Conservation (phyloP, 805 yeast genomes). For the Myxozyma mucilagina region DNA sequence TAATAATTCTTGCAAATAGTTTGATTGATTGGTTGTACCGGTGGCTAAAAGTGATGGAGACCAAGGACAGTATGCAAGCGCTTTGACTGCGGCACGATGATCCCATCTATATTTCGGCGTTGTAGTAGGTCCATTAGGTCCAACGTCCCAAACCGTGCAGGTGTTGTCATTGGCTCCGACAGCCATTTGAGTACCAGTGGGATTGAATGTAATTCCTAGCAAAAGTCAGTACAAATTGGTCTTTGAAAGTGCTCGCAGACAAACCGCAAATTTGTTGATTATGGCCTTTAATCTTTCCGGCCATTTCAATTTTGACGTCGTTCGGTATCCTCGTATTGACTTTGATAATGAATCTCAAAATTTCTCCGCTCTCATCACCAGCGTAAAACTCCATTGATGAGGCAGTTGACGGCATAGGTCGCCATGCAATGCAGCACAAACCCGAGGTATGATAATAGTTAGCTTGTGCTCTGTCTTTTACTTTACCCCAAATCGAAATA, state of each 20-base stretch:
- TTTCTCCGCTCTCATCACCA: conserved; percentile 35
- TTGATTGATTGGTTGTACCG: conserved; percentile 8
- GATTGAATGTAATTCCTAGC: conserved; percentile 60
- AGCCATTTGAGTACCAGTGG: conserved; percentile 58
- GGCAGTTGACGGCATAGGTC: conserved; percentile 13
- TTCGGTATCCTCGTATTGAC: neutral
- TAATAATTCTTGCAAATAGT: neutral
- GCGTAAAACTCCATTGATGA: conserved; percentile 26
- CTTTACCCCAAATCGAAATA: conserved; percentile 47
- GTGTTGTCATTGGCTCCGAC: conserved; percentile 84
- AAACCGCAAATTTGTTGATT: conserved; percentile 37
- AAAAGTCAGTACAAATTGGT: neutral
- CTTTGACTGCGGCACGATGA: conserved; percentile 87
- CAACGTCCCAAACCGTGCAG: conserved; percentile 72
- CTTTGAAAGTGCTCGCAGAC: neutral
- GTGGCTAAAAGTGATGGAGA: conserved; percentile 75
- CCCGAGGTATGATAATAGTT: conserved; percentile 31
- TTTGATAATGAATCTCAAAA: conserved; percentile 19
- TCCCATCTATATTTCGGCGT: conserved; percentile 48
- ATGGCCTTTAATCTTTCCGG: conserved; percentile 31
- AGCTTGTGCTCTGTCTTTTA: conserved; percentile 10
- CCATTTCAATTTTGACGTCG: conserved; percentile 4
- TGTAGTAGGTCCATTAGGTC: conserved; percentile 47
- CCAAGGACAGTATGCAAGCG: conserved; percentile 92
- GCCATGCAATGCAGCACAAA: conserved; percentile 33